A percentile compares a stretch with the other conserved stretches of the same genome.
These are phyloP conservation scores for Bryoerythrophyllum caledonicum DNA, from an alignment of 225 moss, liverwort and hornwort species.

Conservation along the genomic window DNA sequence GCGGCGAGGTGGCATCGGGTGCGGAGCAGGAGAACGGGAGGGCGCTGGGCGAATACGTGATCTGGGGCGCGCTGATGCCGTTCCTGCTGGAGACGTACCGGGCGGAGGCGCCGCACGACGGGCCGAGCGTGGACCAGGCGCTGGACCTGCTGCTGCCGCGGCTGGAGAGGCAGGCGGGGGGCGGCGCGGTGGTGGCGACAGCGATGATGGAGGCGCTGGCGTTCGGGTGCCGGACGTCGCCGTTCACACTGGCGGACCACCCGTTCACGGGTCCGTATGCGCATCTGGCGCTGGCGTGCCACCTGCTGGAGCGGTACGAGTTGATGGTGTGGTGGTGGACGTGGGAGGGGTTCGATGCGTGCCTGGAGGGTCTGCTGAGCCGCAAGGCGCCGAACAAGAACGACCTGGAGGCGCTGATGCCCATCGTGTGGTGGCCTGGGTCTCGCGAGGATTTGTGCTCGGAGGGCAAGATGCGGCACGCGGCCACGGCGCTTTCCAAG, in stretches of 20 bases:
- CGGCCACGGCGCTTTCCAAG: conserved; percentile 82
- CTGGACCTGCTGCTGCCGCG: conserved; percentile 82
- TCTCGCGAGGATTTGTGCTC: conserved; percentile 96
- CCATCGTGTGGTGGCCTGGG: conserved; percentile 97
- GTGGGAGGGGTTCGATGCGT: conserved; percentile 71
- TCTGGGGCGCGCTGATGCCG: conserved; percentile 89
- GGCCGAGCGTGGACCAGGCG: conserved; percentile 85
- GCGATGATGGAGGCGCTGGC: conserved; percentile 84
- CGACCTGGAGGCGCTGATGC: conserved; percentile 91
- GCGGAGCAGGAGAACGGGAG: neutral
- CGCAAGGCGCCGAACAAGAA: conserved; percentile 90
- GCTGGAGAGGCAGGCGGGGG: conserved; percentile 54
- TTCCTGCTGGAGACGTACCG: conserved; percentile 83
- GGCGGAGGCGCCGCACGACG: conserved; percentile 86
- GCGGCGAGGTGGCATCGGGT: conserved; percentile 9
- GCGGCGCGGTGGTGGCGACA: conserved; percentile 37
- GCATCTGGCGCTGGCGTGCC: conserved; percentile 80
- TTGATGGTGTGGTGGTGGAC: conserved; percentile 92
- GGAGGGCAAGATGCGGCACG: conserved; percentile 88
- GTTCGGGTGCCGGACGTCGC: conserved; percentile 87
- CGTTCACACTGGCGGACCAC: conserved; percentile 77
- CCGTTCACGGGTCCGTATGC: conserved; percentile 88
- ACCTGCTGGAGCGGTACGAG: conserved; percentile 85
- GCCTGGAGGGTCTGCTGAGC: conserved; percentile 85
- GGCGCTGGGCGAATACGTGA: conserved; percentile 59